Evolutionary conservation across 305 asterid genomes (phyloP).

Genomic region (Fraxinus latifolia): DNA sequence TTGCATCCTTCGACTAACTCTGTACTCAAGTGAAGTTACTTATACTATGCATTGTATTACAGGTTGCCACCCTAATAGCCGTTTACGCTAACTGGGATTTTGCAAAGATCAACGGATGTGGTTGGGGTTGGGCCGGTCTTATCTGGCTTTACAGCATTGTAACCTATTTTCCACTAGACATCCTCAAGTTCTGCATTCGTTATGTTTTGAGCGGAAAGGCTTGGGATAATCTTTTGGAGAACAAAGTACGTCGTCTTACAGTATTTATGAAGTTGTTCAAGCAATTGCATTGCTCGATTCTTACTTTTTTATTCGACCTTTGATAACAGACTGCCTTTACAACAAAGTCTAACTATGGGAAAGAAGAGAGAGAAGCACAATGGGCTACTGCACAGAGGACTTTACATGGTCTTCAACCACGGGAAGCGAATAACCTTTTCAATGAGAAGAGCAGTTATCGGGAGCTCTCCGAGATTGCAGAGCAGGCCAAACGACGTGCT

Average conservation of each 20-base stretch:
- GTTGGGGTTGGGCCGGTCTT: constrained; percentile 93
- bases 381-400: constrained; percentile 70
- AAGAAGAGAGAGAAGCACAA: constrained; percentile 61
- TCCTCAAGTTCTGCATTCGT: constrained; percentile 72
- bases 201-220: constrained; percentile 78
- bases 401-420: constrained; percentile 59
- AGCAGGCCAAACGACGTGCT: constrained; percentile 56
- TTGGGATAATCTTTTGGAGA: constrained; percentile 64
- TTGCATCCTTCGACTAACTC: neutral
- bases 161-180: constrained; percentile 68
- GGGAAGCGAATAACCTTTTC: constrained; percentile 40
- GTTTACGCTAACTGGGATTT: constrained; percentile 72
- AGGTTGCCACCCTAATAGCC: constrained; percentile 82
- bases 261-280: neutral
- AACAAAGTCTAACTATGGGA: constrained; percentile 59
- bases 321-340: constrained; percentile 50
- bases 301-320: neutral
- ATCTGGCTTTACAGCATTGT: constrained; percentile 73
- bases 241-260: constrained; percentile 30
- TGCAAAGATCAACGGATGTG: constrained; percentile 76
- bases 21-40: neutral
- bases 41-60: neutral
- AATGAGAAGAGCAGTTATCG: constrained; percentile 44
- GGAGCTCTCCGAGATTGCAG: constrained; percentile 56
- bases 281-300: neutral